Base-by-base conservation (phyloP, 257 asterid genomes). In the Capsicum pubescens region DNA sequence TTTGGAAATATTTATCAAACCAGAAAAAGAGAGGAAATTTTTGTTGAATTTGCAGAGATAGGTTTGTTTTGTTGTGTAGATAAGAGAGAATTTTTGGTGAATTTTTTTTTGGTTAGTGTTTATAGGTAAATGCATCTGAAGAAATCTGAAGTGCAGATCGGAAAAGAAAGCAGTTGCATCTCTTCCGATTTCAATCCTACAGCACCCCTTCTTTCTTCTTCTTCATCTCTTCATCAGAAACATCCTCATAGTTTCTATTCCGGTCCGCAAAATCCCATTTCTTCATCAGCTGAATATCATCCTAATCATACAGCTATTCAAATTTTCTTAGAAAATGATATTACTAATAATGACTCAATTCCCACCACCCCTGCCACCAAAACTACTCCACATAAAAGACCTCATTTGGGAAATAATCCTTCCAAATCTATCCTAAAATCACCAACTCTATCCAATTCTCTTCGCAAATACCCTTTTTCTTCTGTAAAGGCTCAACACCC, bases 111-210 rank as follows among this genome's bases (percentile, higher is more conserved):
- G 4, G 32, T 69, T 69, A 9, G 54, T 50, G 44, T 48, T 5
- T 9, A 16, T 32, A 78, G 82, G 36, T 58, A 21, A 91, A 95
- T 95, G 99, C 99, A 93, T 95, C 98, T 92, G 92, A 95, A 94
- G 83, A 95, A 94, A 94, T 95, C 98, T 52, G 98, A 95, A 90
- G 90, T 91, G 87, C 99, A 95, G 93, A 94, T 94, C 97, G 98
- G 99, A 93, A 94, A 93, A 90, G 99, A 95, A 93, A 95, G 99
- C 97, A 90, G 91, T 67, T 91, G 99, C 98, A 52, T 95, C 95
- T 94, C 99, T 95, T 95, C 97, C 97, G 99, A 95, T 95, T 95
- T 94, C 94, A 91, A 92, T 90, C 95, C 97, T 0, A 91, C 92
- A 68, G 93, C 97, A n/a, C 93, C 92, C 39, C 71, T 80, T n/a